A percentile compares a stretch with the other conserved stretches of the same genome.
Evolutionary conservation across 73 alveolate genomes (phyloP).

Genomic region (Paramecium tetraurelia): DNA sequence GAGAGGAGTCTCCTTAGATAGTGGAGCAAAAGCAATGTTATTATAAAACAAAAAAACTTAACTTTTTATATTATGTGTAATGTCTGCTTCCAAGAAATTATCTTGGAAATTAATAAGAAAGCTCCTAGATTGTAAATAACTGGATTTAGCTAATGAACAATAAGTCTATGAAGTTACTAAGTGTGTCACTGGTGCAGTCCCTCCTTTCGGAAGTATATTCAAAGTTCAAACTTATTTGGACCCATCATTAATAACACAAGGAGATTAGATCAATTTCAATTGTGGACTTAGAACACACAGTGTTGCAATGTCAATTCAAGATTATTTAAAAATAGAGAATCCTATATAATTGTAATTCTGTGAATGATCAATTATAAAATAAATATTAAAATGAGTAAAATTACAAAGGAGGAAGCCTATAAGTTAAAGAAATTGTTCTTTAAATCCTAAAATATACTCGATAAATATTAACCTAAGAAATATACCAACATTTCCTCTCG

Average conservation of each 20-base stretch:
- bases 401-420: slow-evolving; percentile 14
- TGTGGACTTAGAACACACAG: slow-evolving; percentile 94
- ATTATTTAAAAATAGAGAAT: slow-evolving; percentile 85
- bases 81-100: slow-evolving; percentile 87
- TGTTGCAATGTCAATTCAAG: slow-evolving; percentile 82
- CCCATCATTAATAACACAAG: slow-evolving; percentile 82
- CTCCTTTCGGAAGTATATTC: slow-evolving; percentile 97
- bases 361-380: slow-evolving; percentile 24
- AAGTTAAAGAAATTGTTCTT: background rate
- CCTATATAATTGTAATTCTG: slow-evolving; percentile 87
- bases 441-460: background rate
- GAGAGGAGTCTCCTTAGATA: slow-evolving; percentile 91
- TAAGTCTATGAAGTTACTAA: slow-evolving; percentile 86
- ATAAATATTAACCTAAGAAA: background rate
- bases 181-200: slow-evolving; percentile 99
- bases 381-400: background rate
- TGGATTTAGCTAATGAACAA: slow-evolving; percentile 92
- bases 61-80: slow-evolving; percentile 84
- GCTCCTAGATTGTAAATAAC: slow-evolving; percentile 79
- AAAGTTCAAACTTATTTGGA: slow-evolving; percentile 83
- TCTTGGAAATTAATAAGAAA: slow-evolving; percentile 88
- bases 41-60: slow-evolving; percentile 76
- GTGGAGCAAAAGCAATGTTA: slow-evolving; percentile 98
- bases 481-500: background rate
- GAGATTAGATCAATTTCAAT: slow-evolving; percentile 91